phyloP scores from a whole-genome alignment of 495 filamentous ascomycete genomes.

The Annulohypoxylon maeteangense region DNA sequence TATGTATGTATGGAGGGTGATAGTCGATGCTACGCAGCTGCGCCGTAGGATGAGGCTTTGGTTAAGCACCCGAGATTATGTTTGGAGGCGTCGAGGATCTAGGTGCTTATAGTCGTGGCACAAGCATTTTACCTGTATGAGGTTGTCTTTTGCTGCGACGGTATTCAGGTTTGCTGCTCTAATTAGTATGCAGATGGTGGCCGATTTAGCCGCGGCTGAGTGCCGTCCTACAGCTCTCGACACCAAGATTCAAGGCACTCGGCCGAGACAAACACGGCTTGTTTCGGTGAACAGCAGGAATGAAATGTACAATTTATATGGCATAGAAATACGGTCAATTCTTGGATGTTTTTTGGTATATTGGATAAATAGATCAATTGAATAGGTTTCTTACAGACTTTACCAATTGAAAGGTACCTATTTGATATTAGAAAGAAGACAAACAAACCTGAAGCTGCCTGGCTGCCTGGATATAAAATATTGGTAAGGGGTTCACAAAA shows the following conservation, averaged over 20 bases:
- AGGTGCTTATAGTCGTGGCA: neutral
- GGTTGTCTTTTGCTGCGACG: neutral
- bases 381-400: neutral
- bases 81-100: neutral
- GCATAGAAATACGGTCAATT: neutral
- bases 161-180: neutral
- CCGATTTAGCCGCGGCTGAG: conserved; percentile 29
- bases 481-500: neutral
- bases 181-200: neutral
- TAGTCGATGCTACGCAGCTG: neutral
- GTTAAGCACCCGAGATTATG: conserved; percentile 4
- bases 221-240: neutral
- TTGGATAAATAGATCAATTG: neutral
- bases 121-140: neutral
- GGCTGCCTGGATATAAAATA: neutral
- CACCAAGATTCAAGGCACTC: conserved; percentile 3
- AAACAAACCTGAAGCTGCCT: neutral
- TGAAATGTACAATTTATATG: neutral
- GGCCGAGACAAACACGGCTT: conserved; percentile 2
- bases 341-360: neutral
- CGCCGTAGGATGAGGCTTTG: neutral
- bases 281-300: neutral
- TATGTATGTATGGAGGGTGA: neutral
- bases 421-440: neutral
- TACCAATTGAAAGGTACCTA: neutral